phyloP scores from a whole-genome alignment of 2,329 filamentous ascomycete species.

The Atkinsonella hypoxylon region DNA sequence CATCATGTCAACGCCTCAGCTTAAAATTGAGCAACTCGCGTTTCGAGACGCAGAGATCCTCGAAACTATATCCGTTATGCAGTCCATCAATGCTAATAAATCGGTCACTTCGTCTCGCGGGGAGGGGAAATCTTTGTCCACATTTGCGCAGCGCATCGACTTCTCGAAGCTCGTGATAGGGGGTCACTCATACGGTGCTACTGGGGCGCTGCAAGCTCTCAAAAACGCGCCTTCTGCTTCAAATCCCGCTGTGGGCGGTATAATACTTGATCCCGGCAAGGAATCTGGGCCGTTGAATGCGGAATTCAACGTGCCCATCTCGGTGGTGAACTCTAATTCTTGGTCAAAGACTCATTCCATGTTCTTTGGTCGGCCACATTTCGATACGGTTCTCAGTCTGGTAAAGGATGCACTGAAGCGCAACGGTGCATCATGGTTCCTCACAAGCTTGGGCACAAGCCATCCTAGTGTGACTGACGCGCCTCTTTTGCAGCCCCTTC shows the following conservation, averaged over 20 bases:
- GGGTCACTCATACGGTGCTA: constrained; percentile 57
- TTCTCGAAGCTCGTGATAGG: constrained; percentile 40
- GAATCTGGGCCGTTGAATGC: constrained; percentile 47
- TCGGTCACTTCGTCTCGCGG: constrained; percentile 30
- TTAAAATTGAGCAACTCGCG: constrained; percentile 35
- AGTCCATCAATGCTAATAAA: constrained; percentile 25
- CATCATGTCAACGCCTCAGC: constrained; percentile 22
- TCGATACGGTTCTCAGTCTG: constrained; percentile 47
- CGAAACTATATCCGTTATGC: constrained; percentile 29
- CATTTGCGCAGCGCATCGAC: constrained; percentile 43
- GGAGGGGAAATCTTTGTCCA: constrained; percentile 33
- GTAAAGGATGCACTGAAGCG: constrained; percentile 33
- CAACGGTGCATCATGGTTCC: constrained; percentile 37
- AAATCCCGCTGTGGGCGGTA: constrained; percentile 37
- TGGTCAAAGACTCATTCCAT: constrained; percentile 46
- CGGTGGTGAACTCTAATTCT: constrained; percentile 52
- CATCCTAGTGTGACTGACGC: constrained; percentile 58
- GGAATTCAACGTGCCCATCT: constrained; percentile 43
- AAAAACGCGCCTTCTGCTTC: constrained; percentile 26
- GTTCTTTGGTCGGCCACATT: constrained; percentile 54
- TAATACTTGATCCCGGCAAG: constrained; percentile 57
- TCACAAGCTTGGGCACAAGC: constrained; percentile 40
- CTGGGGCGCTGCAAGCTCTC: constrained; percentile 48
- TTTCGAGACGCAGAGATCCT: constrained; percentile 40
- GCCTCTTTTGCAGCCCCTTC: constrained; percentile 47